Evolutionary conservation across 139 green algal genomes (phyloP), one percentile per base, ranked within the genome.

Genomic region (Chlamydomonas sp.): DNA sequence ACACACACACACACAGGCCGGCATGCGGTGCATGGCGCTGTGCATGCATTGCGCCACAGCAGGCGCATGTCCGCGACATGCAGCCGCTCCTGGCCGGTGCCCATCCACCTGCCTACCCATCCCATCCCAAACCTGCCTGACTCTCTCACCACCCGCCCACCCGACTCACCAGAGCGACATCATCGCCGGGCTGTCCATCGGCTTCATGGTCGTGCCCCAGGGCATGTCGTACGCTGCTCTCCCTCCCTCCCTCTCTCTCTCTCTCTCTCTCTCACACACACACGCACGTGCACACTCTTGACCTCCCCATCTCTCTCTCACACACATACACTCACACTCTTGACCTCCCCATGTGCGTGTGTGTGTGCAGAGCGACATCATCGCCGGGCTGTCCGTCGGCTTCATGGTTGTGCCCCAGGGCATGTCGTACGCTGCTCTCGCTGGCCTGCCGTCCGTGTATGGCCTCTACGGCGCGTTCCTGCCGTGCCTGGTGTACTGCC

Each of bases 401-500:
- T 88, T 86, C 69, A 88, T 94, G 85, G 86, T 94, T 33, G 78
- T 94, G 28, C 88, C 88, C 0, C 33, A 76, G 49, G 71, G 71
- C 48, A 84, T 94, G 82, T 85, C 74, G 1, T 94, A 92, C 63
- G 88, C 88, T 38, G 84, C 79, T 30, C 67, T 90, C 48, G 88
- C 88, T 0, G 86, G 84, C 48, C 71, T 92, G 60, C 88, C 86
- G 0, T 58, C 79, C 1, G 82, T 86, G 28, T 96, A 89, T 65
- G 91, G 91, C n/a, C 84, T 97, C 47, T 97, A 96, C 71, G 84
- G 85, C 13, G 86, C 86, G 2, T 96, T 94, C 76, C 70, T 93
- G 10, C 91, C 91, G 3, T 75, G 84, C 33, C 35, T 94, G 2
- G 79, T 86, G 10, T 97, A 97, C 74, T 71, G 85, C 0, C 58